Evolutionary conservation across 2,329 filamentous ascomycete genomes (phyloP).

Genomic region (Exophiala bonariae): DNA sequence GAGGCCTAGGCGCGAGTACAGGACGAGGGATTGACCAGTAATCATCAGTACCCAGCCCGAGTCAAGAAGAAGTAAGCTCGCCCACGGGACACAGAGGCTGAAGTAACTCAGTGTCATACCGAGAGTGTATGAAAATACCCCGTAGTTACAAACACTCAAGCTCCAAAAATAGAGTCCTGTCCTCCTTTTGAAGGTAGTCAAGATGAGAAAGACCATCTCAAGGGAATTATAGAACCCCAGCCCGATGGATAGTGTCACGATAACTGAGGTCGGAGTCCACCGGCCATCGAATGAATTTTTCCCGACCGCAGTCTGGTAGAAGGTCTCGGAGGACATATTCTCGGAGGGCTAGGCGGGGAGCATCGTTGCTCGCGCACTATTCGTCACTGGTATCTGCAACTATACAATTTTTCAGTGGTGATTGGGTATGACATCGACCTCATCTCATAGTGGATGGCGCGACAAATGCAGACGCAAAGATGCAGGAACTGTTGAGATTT

Average conservation of each 20-base stretch:
- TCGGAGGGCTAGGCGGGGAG: too few relatives aligned
- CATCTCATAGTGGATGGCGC: too few relatives aligned
- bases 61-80: slow-evolving; percentile 42
- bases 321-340: too few relatives aligned
- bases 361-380: too few relatives aligned
- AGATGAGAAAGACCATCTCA: slow-evolving; percentile 49
- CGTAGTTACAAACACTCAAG: slow-evolving; percentile 42
- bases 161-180: slow-evolving; percentile 53
- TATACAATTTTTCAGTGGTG: too few relatives aligned
- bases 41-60: slow-evolving; percentile 49
- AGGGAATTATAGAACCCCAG: slow-evolving; percentile 52
- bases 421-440: too few relatives aligned
- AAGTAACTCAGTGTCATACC: slow-evolving; percentile 51
- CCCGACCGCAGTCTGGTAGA: neutral
- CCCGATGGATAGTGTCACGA: slow-evolving; percentile 45
- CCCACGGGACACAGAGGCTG: slow-evolving; percentile 31
- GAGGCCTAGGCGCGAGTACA: slow-evolving; percentile 51
- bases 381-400: too few relatives aligned
- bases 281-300: slow-evolving; percentile 25
- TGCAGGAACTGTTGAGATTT: too few relatives aligned
- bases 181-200: slow-evolving; percentile 47
- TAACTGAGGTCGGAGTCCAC: slow-evolving; percentile 35
- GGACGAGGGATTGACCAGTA: slow-evolving; percentile 49
- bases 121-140: slow-evolving; percentile 45
- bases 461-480: too few relatives aligned